phyloP scores from a whole-genome alignment of 352 stramenopile species.

The Phytophthora pluvialis region DNA sequence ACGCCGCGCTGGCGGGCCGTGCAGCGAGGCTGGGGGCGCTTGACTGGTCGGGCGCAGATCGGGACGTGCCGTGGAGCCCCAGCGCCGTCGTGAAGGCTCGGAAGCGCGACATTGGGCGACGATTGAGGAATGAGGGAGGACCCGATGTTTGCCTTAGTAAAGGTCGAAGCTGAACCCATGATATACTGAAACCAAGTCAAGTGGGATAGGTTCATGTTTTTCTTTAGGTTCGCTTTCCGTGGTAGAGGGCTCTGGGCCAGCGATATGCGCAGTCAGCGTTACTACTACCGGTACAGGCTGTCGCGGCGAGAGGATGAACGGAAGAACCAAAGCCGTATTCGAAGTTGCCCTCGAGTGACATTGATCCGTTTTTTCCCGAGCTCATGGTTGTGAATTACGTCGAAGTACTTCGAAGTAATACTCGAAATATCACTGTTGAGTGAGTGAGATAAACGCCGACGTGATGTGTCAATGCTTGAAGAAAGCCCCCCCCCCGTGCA shows the following conservation, averaged over 20 bases:
- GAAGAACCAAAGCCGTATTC: no score
- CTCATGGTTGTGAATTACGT: no score
- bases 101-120: slow-evolving; percentile 22
- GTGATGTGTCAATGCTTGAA: no score
- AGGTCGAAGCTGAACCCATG: neutral
- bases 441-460: no score
- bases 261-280: slow-evolving; percentile 3
- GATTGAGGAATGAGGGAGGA: slow-evolving; percentile 16
- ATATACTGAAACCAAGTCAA: slow-evolving; percentile 11
- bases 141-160: neutral
- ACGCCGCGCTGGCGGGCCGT: slow-evolving; percentile 14
- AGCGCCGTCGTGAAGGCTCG: slow-evolving; percentile 35
- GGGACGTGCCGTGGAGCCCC: slow-evolving; percentile 14
- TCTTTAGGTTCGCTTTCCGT: slow-evolving; percentile 13
- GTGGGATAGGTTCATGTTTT: slow-evolving; percentile 8
- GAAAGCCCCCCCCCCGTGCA: no score
- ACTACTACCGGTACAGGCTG: neutral
- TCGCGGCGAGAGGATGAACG: no score
- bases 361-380: no score
- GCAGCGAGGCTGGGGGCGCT: neutral
- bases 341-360: no score
- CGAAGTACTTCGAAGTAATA: no score
- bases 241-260: slow-evolving; percentile 16
- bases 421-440: no score
- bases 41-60: slow-evolving; percentile 18